Percentiles rank a stretch among this genome's conserved stretches.
These are phyloP conservation scores for Ceratocystis smalleyi DNA, from an alignment of 2,329 filamentous ascomycete genomes.

Conservation along the genomic window DNA sequence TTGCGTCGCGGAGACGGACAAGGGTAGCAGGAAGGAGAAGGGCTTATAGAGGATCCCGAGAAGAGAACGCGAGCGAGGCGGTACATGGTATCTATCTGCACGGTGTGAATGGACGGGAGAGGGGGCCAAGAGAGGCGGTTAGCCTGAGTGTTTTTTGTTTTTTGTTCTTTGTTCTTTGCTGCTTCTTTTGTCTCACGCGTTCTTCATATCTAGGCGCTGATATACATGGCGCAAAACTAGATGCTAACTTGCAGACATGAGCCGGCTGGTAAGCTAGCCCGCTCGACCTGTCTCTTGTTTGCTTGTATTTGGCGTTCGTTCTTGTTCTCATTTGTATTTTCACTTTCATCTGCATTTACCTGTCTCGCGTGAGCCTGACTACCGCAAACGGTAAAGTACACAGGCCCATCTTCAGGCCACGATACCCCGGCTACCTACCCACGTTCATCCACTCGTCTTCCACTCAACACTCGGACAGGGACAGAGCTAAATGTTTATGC, in stretches of 20 bases:
- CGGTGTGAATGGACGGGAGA: neutral
- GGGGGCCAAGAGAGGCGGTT: neutral
- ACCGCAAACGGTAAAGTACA: constrained; percentile 1
- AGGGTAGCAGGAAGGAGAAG: neutral
- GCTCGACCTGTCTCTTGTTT: neutral
- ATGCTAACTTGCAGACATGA: too few species aligned
- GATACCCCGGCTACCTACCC: neutral
- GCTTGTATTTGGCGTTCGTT: neutral
- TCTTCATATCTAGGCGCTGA: too few species aligned
- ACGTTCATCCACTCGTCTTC: neutral
- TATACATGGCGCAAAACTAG: too few species aligned
- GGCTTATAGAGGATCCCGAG: neutral
- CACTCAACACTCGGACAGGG: neutral
- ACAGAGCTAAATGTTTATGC: neutral
- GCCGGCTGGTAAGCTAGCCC: too few species aligned
- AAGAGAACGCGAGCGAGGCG: neutral
- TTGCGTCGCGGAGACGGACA: neutral
- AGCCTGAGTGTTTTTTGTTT: neutral
- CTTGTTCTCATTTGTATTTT: neutral
- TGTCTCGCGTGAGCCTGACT: neutral
- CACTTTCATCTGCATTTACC: neutral
- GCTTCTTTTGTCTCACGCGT: too few species aligned
- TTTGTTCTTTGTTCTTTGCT: neutral
- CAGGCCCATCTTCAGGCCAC: neutral
- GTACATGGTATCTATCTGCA: neutral